Conservation (phyloP, 257 asterid genomes). For the Mitragyna speciosa region DNA sequence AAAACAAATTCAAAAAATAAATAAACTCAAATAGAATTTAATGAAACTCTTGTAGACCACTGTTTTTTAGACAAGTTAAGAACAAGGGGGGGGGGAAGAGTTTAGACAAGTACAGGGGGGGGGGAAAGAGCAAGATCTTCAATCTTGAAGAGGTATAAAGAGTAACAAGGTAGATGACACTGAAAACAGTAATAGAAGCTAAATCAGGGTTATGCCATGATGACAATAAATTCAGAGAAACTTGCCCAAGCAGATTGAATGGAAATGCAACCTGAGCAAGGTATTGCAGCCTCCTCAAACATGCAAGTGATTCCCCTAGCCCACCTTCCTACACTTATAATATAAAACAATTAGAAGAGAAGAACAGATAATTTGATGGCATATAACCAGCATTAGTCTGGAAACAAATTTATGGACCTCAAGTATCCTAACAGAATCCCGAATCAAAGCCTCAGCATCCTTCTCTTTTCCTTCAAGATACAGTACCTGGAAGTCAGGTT, state of each 20-base stretch:
- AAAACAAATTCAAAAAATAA: not conserved
- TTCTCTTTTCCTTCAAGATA: slow-evolving; percentile 68
- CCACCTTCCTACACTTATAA: slow-evolving; percentile 64
- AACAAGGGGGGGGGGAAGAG: no score
- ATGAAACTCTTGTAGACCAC: not conserved
- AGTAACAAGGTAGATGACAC: not conserved
- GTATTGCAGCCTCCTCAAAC: slow-evolving; percentile 72
- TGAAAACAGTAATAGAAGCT: not conserved
- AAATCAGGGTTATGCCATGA: not conserved
- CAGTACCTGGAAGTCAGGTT: slow-evolving; percentile 53
- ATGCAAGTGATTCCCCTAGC: slow-evolving; percentile 59
- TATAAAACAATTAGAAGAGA: slow-evolving; percentile 24
- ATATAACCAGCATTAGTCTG: slow-evolving; percentile 23
- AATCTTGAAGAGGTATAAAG: not conserved
- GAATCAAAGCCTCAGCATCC: slow-evolving; percentile 69
- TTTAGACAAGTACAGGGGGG: no score
- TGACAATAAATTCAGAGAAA: slow-evolving; percentile 14
- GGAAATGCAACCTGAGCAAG: slow-evolving; percentile 69
- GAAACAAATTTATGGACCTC: slow-evolving; percentile 54
- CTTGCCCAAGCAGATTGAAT: slow-evolving; percentile 12
- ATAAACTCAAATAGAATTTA: not conserved
- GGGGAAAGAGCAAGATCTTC: no score
- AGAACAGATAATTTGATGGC: slow-evolving; percentile 5
- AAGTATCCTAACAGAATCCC: slow-evolving; percentile 64
- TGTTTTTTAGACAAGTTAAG: not conserved